Conservation (phyloP, 495 filamentous ascomycete genomes). For the Talaromyces stipitatus region DNA sequence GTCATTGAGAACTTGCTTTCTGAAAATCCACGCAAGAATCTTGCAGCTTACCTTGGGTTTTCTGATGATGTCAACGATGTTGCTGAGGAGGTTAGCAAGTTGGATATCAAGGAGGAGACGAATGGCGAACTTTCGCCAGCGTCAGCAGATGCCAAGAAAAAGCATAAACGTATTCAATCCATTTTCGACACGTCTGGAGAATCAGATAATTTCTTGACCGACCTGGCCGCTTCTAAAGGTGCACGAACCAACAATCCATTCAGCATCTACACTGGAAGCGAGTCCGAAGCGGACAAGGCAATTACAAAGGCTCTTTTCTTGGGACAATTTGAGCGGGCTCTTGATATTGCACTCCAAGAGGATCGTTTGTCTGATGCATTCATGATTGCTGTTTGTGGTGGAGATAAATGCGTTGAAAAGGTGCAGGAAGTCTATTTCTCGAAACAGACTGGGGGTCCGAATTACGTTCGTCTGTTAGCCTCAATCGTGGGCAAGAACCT, state of each 20-base stretch:
- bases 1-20: conserved; percentile 85
- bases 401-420: conserved; percentile 87
- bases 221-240: conserved; percentile 67
- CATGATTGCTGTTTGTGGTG: conserved; percentile 95
- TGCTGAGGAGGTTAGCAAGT: conserved; percentile 38
- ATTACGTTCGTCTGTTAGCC: conserved; percentile 84
- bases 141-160: conserved; percentile 33
- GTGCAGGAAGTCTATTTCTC: conserved; percentile 88
- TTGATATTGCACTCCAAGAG: conserved; percentile 80
- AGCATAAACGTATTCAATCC: conserved; percentile 62
- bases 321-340: conserved; percentile 84
- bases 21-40: conserved; percentile 67
- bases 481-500: conserved; percentile 94
- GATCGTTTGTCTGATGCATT: conserved; percentile 91
- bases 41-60: conserved; percentile 85
- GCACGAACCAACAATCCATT: conserved; percentile 83
- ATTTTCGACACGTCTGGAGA: conserved; percentile 76
- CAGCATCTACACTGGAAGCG: conserved; percentile 70
- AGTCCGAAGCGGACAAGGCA: conserved; percentile 71
- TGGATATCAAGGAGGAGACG: conserved; percentile 39
- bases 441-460: conserved; percentile 71
- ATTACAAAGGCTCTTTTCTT: conserved; percentile 85
- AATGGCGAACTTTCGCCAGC: conserved; percentile 42
- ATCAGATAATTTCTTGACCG: conserved; percentile 72
- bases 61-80: conserved; percentile 48